phyloP scores from a whole-genome alignment of 495 filamentous ascomycete genomes.

The Aspergillus carlsbadensis region DNA sequence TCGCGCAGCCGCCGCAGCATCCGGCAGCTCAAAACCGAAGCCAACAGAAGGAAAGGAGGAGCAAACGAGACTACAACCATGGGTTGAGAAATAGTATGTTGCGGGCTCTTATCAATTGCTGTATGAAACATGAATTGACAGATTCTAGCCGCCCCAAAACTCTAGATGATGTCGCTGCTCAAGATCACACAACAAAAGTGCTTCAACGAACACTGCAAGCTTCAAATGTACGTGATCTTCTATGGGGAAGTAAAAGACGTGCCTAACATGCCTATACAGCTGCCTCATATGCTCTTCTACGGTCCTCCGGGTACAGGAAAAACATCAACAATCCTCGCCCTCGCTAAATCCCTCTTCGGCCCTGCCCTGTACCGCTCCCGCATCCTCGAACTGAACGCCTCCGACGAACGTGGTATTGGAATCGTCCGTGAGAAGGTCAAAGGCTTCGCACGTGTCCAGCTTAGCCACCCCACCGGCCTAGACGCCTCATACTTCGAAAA shows the following conservation, averaged over 20 bases:
- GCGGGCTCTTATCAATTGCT: not conserved
- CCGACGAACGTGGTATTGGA: slow-evolving; percentile 94
- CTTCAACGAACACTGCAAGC: slow-evolving; percentile 91
- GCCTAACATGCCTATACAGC: slow-evolving; percentile 40
- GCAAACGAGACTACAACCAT: slow-evolving; percentile 72
- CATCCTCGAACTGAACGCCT: slow-evolving; percentile 97
- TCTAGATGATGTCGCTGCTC: slow-evolving; percentile 90
- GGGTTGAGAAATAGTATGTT: slow-evolving; percentile 99
- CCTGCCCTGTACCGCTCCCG: slow-evolving; percentile 91
- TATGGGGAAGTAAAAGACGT: not conserved
- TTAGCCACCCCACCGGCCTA: slow-evolving; percentile 72
- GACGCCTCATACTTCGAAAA: slow-evolving; percentile 63
- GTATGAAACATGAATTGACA: slow-evolving; percentile 4
- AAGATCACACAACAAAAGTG: slow-evolving; percentile 95
- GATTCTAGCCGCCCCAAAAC: slow-evolving; percentile 79
- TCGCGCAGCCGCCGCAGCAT: slow-evolving; percentile 73
- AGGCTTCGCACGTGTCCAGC: slow-evolving; percentile 92
- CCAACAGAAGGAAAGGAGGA: slow-evolving; percentile 63
- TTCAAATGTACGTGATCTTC: slow-evolving; percentile 63
- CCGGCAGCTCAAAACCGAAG: slow-evolving; percentile 46
- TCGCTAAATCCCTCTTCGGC: slow-evolving; percentile 96
- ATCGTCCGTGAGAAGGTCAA: slow-evolving; percentile 99
- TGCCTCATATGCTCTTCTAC: slow-evolving; percentile 99
- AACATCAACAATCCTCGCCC: slow-evolving; percentile 95
- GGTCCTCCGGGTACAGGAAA: slow-evolving; percentile 97